Evolutionary conservation across 2,329 filamentous ascomycete genomes (phyloP).

Genomic region (Leptoxyphium fumago): DNA sequence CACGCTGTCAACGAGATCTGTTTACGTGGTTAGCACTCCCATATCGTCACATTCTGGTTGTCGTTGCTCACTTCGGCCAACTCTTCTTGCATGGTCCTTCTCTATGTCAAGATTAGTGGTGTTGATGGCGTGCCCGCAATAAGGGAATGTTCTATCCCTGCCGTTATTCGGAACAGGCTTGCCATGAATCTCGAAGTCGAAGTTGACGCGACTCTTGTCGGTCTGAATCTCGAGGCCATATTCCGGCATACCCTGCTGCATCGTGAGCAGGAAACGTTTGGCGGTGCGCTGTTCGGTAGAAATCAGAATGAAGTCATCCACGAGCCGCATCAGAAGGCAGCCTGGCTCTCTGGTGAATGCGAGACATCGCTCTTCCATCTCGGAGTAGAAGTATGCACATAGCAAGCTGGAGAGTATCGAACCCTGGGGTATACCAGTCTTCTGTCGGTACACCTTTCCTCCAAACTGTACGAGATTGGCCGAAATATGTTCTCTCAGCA

Average conservation of each 20-base stretch:
- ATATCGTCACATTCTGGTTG: no score
- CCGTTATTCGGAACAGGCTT: conserved; percentile 19
- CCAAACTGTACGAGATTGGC: conserved; percentile 79
- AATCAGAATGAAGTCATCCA: conserved; percentile 88
- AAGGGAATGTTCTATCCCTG: conserved; percentile 51
- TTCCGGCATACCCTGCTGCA: conserved; percentile 63
- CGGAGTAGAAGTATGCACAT: conserved; percentile 92
- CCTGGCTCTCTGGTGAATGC: conserved; percentile 47
- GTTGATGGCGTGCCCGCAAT: conserved; percentile 71
- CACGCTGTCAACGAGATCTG: conserved; percentile 52
- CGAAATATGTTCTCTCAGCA: conserved; percentile 67
- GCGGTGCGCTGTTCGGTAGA: conserved; percentile 56
- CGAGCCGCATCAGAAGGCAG: conserved; percentile 62
- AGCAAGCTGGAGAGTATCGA: conserved; percentile 74
- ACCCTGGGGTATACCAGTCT: conserved; percentile 79
- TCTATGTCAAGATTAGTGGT: conserved; percentile 58
- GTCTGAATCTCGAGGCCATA: conserved; percentile 71
- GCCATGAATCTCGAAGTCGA: conserved; percentile 47
- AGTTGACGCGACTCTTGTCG: conserved; percentile 74
- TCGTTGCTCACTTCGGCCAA: conserved; percentile 32
- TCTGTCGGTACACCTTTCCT: conserved; percentile 78
- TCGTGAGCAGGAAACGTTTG: conserved; percentile 55
- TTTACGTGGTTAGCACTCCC: background rate
- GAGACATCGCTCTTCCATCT: conserved; percentile 59
- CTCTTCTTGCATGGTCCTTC: conserved; percentile 47